Evolutionary conservation across 2,329 filamentous ascomycete species (phyloP).

Genomic region (Paecilomyces sp.): DNA sequence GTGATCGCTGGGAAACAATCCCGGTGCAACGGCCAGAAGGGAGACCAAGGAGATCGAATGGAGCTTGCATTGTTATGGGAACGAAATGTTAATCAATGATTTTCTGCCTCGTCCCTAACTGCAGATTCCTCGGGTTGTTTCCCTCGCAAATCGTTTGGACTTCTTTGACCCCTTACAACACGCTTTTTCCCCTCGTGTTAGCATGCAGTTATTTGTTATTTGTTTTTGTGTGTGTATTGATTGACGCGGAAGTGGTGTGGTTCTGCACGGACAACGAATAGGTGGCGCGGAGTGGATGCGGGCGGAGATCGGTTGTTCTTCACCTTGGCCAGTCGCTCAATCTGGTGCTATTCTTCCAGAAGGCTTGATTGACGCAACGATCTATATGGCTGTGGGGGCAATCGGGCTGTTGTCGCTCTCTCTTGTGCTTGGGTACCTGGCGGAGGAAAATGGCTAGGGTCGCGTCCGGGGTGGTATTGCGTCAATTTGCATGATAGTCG

Average conservation of each 20-base stretch:
- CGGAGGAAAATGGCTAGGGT: slow-evolving; percentile 40
- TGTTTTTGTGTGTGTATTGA: neutral
- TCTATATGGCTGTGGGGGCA: neutral
- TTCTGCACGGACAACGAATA: neutral
- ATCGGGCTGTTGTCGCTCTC: neutral
- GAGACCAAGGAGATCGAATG: slow-evolving; percentile 3
- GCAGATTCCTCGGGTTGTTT: neutral
- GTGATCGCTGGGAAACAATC: slow-evolving; percentile 4
- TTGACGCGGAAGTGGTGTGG: neutral
- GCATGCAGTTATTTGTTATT: slow-evolving; percentile 1
- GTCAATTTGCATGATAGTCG: slow-evolving; percentile 24
- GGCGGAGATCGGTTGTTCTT: neutral
- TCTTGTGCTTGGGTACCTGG: slow-evolving; percentile 21
- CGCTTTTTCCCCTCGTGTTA: neutral
- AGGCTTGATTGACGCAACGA: neutral
- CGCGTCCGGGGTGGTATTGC: slow-evolving; percentile 41
- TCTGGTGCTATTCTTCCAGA: neutral
- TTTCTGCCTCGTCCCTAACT: neutral
- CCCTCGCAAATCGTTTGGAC: neutral
- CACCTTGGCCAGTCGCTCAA: neutral
- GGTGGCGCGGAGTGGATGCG: neutral
- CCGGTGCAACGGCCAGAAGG: slow-evolving; percentile 6
- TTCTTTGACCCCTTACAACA: neutral
- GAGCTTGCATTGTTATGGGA: slow-evolving; percentile 2
- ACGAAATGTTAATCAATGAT: neutral